These are phyloP conservation scores for Colletotrichum somersetense DNA, from an alignment of 2,329 filamentous ascomycete species.

Conservation along the genomic window DNA sequence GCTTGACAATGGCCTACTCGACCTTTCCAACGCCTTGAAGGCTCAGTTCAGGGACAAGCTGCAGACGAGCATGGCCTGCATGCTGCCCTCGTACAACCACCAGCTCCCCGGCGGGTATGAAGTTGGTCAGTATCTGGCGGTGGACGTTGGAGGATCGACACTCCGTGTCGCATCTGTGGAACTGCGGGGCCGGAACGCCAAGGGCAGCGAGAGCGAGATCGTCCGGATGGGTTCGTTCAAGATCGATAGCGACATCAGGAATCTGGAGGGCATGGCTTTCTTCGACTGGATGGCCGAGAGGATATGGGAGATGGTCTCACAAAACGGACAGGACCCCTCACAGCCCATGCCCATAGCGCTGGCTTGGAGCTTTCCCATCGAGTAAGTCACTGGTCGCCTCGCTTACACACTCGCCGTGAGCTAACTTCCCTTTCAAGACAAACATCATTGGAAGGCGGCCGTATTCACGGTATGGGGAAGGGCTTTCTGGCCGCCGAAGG, in stretches of 20 bases:
- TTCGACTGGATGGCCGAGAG: constrained; percentile 77
- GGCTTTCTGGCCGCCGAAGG: constrained; percentile 71
- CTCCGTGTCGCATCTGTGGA: constrained; percentile 74
- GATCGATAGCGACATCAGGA: constrained; percentile 68
- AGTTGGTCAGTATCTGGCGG: constrained; percentile 69
- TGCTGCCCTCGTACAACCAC: constrained; percentile 76
- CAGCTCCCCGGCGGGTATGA: constrained; percentile 72
- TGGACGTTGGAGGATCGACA: constrained; percentile 79
- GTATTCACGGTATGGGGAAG: constrained; percentile 74
- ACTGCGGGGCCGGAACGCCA: constrained; percentile 60
- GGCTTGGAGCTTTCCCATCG: constrained; percentile 78
- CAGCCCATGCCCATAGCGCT: constrained; percentile 69
- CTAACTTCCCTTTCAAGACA: constrained; percentile 60
- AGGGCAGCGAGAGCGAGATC: constrained; percentile 62
- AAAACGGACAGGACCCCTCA: constrained; percentile 52
- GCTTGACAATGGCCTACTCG: constrained; percentile 58
- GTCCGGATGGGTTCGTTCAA: constrained; percentile 67
- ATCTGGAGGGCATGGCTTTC: constrained; percentile 69
- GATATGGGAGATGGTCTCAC: constrained; percentile 68
- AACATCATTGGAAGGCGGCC: constrained; percentile 71
- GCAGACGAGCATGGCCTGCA: constrained; percentile 66
- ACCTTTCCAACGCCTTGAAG: constrained; percentile 64
- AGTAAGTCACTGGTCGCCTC: constrained; percentile 62
- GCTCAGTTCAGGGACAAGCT: constrained; percentile 67
- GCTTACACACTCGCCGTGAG: not conserved